Evolutionary conservation across 345 rosid species (phyloP).

Genomic region (Salix purpurea): DNA sequence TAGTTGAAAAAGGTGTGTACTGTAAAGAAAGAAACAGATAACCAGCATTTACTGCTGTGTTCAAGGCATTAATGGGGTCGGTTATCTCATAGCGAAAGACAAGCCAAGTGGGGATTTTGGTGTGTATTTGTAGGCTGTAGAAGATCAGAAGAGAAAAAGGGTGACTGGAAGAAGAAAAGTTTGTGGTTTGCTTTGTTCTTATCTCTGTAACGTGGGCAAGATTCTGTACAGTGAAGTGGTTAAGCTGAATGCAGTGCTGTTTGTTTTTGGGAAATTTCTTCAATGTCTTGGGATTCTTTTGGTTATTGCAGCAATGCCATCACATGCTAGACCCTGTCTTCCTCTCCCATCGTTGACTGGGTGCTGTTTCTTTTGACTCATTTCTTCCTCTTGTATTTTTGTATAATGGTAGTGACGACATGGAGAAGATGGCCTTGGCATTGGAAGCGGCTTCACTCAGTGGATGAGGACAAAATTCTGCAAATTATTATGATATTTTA

Average conservation of each 20-base stretch:
- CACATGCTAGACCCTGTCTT: slow-evolving; percentile 10
- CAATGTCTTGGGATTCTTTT: slow-evolving; percentile 1
- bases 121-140: not conserved
- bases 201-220: not conserved
- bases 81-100: slow-evolving; percentile 2
- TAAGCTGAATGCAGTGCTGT: too few relatives aligned
- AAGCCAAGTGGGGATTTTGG: slow-evolving; percentile 11
- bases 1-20: slow-evolving; percentile 24
- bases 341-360: not conserved
- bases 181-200: not conserved
- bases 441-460: too few relatives aligned
- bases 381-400: not conserved
- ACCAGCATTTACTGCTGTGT: slow-evolving; percentile 14
- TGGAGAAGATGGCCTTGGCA: not conserved
- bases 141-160: not conserved
- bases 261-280: not conserved
- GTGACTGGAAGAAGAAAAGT: not conserved
- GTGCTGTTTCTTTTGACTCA: not conserved
- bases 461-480: too few relatives aligned
- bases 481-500: too few relatives aligned
- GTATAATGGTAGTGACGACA: too few relatives aligned
- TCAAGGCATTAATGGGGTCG: slow-evolving; percentile 15
- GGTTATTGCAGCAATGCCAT: slow-evolving; percentile 8
- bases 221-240: not conserved
- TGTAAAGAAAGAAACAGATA: not conserved